phyloP scores from a whole-genome alignment of 805 yeast species.

The Grigorovia humatica region DNA sequence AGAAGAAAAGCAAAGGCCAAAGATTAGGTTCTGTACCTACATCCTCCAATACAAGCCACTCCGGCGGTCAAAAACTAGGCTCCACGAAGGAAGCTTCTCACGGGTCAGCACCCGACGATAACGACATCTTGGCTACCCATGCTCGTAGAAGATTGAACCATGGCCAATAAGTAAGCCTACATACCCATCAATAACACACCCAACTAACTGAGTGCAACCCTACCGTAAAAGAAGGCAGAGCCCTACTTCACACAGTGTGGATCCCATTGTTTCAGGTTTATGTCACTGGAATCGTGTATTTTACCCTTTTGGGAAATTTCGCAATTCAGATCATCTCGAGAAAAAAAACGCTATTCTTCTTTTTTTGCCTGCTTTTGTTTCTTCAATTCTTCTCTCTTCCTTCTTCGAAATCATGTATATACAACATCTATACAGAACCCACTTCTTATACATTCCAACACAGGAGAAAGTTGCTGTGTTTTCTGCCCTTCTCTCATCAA shows the following conservation, averaged over 20 bases:
- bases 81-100: background rate
- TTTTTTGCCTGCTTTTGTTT: too few relatives aligned
- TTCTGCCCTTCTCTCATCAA: too few relatives aligned
- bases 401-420: background rate
- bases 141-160: background rate
- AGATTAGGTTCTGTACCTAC: constrained; percentile 3
- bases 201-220: too few relatives aligned
- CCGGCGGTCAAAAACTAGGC: constrained; percentile 5
- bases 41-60: background rate
- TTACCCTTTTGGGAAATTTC: constrained; percentile 2
- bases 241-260: background rate
- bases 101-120: background rate
- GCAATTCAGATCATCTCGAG: background rate
- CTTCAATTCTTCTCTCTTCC: too few relatives aligned
- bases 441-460: background rate
- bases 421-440: background rate
- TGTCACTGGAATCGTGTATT: constrained; percentile 2
- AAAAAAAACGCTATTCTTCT: too few relatives aligned
- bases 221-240: background rate
- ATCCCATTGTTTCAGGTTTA: background rate
- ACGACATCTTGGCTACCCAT: background rate
- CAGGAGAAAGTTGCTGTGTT: too few relatives aligned
- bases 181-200: too few relatives aligned
- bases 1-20: background rate
- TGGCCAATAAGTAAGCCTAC: background rate